Conservation (phyloP, 1,284 basidiomycete genomes). For the Sporisorium scitamineum region DNA sequence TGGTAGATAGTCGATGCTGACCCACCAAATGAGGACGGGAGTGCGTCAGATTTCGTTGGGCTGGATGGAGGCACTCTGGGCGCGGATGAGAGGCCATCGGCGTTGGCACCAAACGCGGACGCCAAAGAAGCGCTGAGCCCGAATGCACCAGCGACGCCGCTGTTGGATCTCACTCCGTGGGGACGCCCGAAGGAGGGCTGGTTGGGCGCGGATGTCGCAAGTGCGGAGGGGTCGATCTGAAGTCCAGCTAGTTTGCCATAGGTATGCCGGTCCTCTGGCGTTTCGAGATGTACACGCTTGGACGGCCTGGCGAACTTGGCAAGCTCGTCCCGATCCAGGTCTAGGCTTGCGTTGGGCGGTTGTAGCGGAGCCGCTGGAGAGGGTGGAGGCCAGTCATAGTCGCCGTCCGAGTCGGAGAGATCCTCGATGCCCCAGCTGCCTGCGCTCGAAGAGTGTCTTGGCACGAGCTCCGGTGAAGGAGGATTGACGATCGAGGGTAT, state of each 20-base stretch:
- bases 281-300: constrained; percentile 40
- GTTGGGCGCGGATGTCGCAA: constrained; percentile 10
- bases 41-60: constrained; percentile 30
- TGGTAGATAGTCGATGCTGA: constrained; percentile 32
- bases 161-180: constrained; percentile 13
- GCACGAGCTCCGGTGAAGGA: constrained; percentile 38
- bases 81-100: constrained; percentile 5
- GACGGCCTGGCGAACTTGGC: constrained; percentile 35
- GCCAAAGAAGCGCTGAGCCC: constrained; percentile 32
- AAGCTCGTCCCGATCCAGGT: constrained; percentile 41
- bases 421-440: constrained; percentile 51
- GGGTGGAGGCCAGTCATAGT: constrained; percentile 34
- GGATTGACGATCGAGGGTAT: constrained; percentile 46
- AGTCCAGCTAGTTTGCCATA: constrained; percentile 45
- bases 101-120: constrained; percentile 13
- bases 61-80: constrained; percentile 47
- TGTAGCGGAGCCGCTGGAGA: background rate
- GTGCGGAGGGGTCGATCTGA: constrained; percentile 28
- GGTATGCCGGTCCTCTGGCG: constrained; percentile 42
- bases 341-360: constrained; percentile 15
- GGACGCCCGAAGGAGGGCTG: constrained; percentile 15
- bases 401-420: constrained; percentile 49
- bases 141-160: constrained; percentile 37
- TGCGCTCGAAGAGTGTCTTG: constrained; percentile 42
- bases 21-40: constrained; percentile 3